Percentiles rank a stretch among this genome's conserved stretches.
Conservation (phyloP, 164 flowering plant genomes). For the Chloranthus sessilifolius region DNA sequence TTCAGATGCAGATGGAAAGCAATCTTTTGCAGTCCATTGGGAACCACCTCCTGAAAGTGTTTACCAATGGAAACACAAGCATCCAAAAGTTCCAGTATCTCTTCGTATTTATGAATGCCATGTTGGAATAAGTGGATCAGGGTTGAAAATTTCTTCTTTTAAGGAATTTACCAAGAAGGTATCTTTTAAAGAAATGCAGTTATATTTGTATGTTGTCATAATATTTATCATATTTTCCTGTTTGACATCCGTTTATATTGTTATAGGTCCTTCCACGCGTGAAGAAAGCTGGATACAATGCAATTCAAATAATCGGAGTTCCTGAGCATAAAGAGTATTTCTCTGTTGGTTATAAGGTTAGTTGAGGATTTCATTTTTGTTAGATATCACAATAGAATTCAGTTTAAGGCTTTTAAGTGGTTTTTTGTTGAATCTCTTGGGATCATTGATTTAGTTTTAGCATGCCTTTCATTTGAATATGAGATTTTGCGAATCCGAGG, state of each 20-base stretch:
- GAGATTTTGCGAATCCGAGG: too few species aligned
- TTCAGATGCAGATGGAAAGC: conserved; percentile 68
- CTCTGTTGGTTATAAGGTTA: conserved; percentile 89
- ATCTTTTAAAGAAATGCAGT: conserved; percentile 4
- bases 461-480: too few species aligned
- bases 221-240: too few species aligned
- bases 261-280: conserved; percentile 78
- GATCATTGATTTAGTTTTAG: too few species aligned
- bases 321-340: conserved; percentile 94
- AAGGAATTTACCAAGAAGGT: conserved; percentile 70
- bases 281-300: conserved; percentile 87
- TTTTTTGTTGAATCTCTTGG: too few species aligned
- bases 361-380: conserved; percentile 23
- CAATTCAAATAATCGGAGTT: conserved; percentile 82
- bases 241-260: background rate
- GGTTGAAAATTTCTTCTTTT: conserved; percentile 71
- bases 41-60: conserved; percentile 83
- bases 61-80: conserved; percentile 61
- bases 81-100: conserved; percentile 64
- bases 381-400: background rate
- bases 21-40: conserved; percentile 82
- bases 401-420: too few species aligned
- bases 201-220: too few species aligned
- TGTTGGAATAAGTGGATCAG: conserved; percentile 89
- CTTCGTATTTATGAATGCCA: conserved; percentile 97